These are phyloP conservation scores for Bipolaris victoriae DNA, from an alignment of 2,329 filamentous ascomycete species.

Conservation along the genomic window DNA sequence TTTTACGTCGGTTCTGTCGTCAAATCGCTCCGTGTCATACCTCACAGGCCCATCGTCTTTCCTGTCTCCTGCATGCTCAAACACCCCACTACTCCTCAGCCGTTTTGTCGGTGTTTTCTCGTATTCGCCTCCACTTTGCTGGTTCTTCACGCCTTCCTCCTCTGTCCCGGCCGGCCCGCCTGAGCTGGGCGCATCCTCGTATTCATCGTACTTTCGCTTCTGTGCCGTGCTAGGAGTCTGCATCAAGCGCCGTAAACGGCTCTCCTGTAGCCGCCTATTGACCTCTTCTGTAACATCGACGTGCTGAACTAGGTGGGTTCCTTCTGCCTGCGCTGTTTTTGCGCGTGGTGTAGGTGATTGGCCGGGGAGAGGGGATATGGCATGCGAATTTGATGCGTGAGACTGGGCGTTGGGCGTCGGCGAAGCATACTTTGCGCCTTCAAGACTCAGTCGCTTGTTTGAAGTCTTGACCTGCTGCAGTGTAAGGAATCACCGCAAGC, in stretches of 20 bases:
- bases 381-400: constrained; percentile 14
- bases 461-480: constrained; percentile 22
- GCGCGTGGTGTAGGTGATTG: constrained; percentile 23
- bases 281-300: constrained; percentile 45
- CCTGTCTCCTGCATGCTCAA: constrained; percentile 33
- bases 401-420: constrained; percentile 9
- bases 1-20: constrained; percentile 23
- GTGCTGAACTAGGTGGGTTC: constrained; percentile 32
- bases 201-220: constrained; percentile 41
- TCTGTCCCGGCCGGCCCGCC: constrained; percentile 26
- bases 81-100: constrained; percentile 31
- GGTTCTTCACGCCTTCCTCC: constrained; percentile 16
- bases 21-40: constrained; percentile 11
- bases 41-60: constrained; percentile 18
- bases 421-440: constrained; percentile 22
- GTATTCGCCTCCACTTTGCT: constrained; percentile 17
- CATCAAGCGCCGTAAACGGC: constrained; percentile 40
- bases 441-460: constrained; percentile 41
- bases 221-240: constrained; percentile 42
- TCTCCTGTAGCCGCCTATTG: constrained; percentile 38
- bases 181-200: constrained; percentile 30
- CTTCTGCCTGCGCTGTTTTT: constrained; percentile 19
- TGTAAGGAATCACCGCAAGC: constrained; percentile 10
- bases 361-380: constrained; percentile 24
- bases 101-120: constrained; percentile 35